Percentiles rank a stretch among this genome's conserved stretches.
These are phyloP conservation scores for Hyaloscypha hepaticicola DNA, from an alignment of 495 filamentous ascomycete species.

Conservation along the genomic window DNA sequence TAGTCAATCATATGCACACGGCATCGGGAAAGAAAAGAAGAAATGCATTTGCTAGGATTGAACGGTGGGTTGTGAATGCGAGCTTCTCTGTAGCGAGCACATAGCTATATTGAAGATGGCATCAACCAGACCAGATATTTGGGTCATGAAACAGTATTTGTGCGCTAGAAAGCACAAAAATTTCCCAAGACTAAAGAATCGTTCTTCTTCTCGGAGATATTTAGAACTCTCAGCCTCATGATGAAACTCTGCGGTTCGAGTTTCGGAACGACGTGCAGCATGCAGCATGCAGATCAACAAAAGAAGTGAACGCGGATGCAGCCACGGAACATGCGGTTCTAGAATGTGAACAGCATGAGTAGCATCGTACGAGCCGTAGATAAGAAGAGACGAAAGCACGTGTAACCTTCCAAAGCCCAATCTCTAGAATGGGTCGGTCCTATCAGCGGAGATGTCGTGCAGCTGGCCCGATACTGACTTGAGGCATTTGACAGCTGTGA, in stretches of 20 bases:
- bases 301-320: neutral
- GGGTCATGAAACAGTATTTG: no score
- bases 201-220: neutral
- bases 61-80: no score
- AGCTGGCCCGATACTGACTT: neutral
- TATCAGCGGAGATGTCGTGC: neutral
- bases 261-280: neutral
- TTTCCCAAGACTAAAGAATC: neutral
- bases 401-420: neutral
- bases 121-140: no score
- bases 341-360: neutral
- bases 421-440: neutral
- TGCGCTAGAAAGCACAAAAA: neutral
- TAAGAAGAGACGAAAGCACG: neutral
- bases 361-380: neutral
- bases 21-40: no score
- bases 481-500: slow-evolving; percentile 1
- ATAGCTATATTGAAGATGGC: no score
- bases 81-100: no score
- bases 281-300: neutral
- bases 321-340: neutral
- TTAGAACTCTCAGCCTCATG: neutral
- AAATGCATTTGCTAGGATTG: no score
- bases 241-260: neutral
- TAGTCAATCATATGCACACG: no score